Evolutionary conservation across 371 early-diverging fungal genomes (phyloP), one percentile per base, ranked within the genome.

Genomic region (Mortierella sp.): DNA sequence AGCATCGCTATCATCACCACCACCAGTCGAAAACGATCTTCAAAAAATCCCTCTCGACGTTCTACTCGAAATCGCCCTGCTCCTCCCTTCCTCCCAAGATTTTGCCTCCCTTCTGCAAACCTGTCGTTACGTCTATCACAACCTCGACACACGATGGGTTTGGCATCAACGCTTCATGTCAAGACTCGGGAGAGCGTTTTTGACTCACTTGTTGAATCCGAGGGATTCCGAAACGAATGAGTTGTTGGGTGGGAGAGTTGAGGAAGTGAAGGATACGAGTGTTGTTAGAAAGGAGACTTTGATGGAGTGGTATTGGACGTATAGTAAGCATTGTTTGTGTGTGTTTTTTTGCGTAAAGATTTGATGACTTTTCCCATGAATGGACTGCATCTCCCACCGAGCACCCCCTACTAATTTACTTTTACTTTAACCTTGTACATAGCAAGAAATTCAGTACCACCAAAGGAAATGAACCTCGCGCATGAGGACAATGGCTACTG

Each of bases 71-170:
- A 65, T 65, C 42, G 68, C 38, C 0, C 42, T 65, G 21, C 0
- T 21, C 2, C 68, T 65, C 9, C 42, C 68, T 9, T 65, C 38
- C 38, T 19, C 38, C 6, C 50, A 50, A 50, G 21, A 34, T 21
- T 65, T 65, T 21, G 68, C 68, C 2, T 21, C 34, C 9, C 42
- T 65, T 42, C 68, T 65, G 2, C 68, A 65, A 24, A 65, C 68
- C 0, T 65, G 24, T 10, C 19, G 3, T 21, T 38, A 65, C 24
- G 4, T 65, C 24, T 24, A 65, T 10, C 38, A 65, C 34, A 65
- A 65, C 42, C 68, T 65, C 21, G 68, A 65, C 38, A 65, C 68
- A 21, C 34, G 68, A 34, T 65, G 68, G 68, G 68, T 38, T 21
- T 65, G 68, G 68, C 68, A 65, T 8, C 68, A 65, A 38, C 68